Percentiles rank a stretch among this genome's conserved stretches.
phyloP scores from a whole-genome alignment of 768 basidiomycete genomes.

The Hortiboletus campestris region DNA sequence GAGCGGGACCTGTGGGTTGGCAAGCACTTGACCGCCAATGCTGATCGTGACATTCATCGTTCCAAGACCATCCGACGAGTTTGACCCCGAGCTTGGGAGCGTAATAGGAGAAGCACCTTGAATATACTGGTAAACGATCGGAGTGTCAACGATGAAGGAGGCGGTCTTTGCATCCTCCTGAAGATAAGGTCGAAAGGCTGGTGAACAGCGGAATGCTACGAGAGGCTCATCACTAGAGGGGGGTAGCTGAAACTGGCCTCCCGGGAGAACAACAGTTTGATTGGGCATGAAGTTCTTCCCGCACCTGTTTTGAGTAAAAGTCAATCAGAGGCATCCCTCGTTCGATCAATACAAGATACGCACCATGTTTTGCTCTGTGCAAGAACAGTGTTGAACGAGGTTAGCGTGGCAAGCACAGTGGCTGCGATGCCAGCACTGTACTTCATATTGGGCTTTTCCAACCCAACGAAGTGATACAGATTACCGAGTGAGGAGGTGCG shows the following conservation, averaged over 20 bases:
- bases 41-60: constrained; percentile 30
- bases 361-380: constrained; percentile 29
- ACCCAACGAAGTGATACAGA: neutral
- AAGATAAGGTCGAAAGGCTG: constrained; percentile 47
- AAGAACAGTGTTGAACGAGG: constrained; percentile 1
- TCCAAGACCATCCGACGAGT: constrained; percentile 1
- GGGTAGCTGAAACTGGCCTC: constrained; percentile 43
- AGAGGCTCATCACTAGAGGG: constrained; percentile 35
- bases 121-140: constrained; percentile 32
- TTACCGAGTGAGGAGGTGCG: too few relatives aligned
- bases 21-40: constrained; percentile 22
- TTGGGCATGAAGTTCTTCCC: constrained; percentile 47
- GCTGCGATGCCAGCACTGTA: neutral
- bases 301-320: constrained; percentile 37
- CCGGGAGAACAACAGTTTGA: constrained; percentile 42
- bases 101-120: constrained; percentile 34
- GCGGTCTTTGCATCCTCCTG: constrained; percentile 35
- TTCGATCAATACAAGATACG: neutral
- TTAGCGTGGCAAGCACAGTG: constrained; percentile 11
- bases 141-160: constrained; percentile 8
- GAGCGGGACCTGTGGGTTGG: constrained; percentile 33
- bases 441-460: constrained; percentile 21
- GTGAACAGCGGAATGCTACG: constrained; percentile 46
- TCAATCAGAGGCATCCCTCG: neutral
- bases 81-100: too few relatives aligned